Evolutionary conservation across 2,329 filamentous ascomycete species (phyloP).

Genomic region (Dryadomyces quercivorus): DNA sequence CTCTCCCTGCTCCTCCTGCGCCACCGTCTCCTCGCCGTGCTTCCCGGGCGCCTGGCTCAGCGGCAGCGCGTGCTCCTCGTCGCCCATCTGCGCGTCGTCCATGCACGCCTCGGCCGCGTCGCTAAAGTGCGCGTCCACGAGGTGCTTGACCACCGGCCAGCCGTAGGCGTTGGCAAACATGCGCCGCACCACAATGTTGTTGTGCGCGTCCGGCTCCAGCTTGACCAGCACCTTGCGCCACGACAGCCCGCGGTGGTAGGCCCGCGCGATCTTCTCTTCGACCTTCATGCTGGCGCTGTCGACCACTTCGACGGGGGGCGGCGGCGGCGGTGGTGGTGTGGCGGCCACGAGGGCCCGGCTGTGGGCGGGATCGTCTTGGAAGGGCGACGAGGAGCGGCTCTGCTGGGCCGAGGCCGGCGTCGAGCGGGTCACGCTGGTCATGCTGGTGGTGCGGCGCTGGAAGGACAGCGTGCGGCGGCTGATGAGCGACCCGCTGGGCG

Average conservation of each 20-base stretch:
- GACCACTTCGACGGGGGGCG: constrained; percentile 22
- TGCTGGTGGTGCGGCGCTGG: background rate
- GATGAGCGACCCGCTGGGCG: constrained; percentile 20
- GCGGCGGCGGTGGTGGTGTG: background rate
- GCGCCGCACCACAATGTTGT: constrained; percentile 92
- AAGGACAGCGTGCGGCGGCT: constrained; percentile 7
- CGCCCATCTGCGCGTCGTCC: constrained; percentile 54
- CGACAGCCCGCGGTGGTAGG: constrained; percentile 80
- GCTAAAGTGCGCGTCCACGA: constrained; percentile 89
- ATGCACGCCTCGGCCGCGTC: constrained; percentile 55
- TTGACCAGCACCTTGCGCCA: constrained; percentile 97
- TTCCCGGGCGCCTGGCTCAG: constrained; percentile 41
- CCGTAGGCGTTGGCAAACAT: constrained; percentile 97
- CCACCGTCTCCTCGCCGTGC: constrained; percentile 35
- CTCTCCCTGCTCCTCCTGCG: background rate
- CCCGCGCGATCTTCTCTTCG: constrained; percentile 94
- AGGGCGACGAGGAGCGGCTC: background rate
- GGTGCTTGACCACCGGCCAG: constrained; percentile 91
- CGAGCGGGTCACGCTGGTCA: background rate
- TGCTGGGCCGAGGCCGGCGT: background rate
- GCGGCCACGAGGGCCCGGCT: too few species aligned
- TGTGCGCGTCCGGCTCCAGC: constrained; percentile 92
- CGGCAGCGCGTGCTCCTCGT: constrained; percentile 56
- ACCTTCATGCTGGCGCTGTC: constrained; percentile 68
- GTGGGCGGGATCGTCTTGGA: background rate